Evolutionary conservation across 768 basidiomycete genomes (phyloP), one percentile per base, ranked within the genome.

Genomic region (Cyclocybe cylindracea): DNA sequence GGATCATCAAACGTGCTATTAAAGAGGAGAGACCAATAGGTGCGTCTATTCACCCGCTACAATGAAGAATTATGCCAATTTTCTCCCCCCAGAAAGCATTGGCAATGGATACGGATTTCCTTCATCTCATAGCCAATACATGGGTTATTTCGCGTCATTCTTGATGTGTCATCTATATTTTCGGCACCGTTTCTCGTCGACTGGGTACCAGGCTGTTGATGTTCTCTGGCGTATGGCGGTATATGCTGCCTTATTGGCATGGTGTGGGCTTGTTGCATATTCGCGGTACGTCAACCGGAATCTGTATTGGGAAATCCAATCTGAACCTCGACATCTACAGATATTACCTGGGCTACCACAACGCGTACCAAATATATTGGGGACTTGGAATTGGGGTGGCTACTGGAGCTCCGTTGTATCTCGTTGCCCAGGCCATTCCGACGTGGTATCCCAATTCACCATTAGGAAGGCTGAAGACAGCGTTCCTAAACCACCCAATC

Each of bases 81-180:
- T 32, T 16, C 13, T 48, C n/a, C 9, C 40, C 9, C 5, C 60
- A 86, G 86, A 76, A 39, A 77, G 75, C 49, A 66, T 82, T 42
- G 86, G 85, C 14, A 78, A 78, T 48, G 91, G 91, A 10, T 93
- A 91, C 62, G 91, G 90, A 6, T 93, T 93, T 59, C 91, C 91
- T 0, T 92, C 91, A 0, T 91, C 89, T 10, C 91, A 94, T 62
- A 90, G 89, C 67, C 91, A 94, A 67, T 91, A 86, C 65, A 92
- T 94, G 91, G 91, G 84, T 11, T 94, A 89, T 68, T 93, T 94
- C 57, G 76, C 86, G 5, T 75, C 89, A 0, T 94, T 93, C 66
- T 66, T 93, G 39, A 62, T 85, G 39, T 83, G 86, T 61, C 91
- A 94, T 68, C 62, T 93, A 44, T 79, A 78, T 56, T 85, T 83